Percentiles rank a stretch among this genome's conserved stretches.
Conservation (phyloP, 2,329 filamentous ascomycete genomes). For the Paecilomyces niveus region DNA sequence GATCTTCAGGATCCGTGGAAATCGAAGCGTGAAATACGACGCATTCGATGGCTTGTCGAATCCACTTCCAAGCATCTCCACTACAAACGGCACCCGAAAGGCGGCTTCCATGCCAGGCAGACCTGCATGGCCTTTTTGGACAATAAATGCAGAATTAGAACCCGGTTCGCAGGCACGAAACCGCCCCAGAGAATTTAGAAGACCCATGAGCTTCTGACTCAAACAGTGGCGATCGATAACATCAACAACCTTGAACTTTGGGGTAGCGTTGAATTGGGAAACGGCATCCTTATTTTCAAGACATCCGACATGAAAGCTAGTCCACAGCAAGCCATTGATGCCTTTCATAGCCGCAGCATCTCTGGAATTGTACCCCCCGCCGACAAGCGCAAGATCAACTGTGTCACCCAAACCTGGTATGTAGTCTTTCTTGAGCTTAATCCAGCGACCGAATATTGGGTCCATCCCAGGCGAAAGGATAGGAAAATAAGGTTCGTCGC, state of each 20-base stretch:
- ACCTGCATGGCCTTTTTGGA: slow-evolving; percentile 40
- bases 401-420: slow-evolving; percentile 70
- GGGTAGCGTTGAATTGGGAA: slow-evolving; percentile 41
- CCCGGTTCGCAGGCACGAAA: slow-evolving; percentile 34
- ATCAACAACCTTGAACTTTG: slow-evolving; percentile 61
- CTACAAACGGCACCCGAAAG: slow-evolving; percentile 66
- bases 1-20: slow-evolving; percentile 68
- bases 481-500: slow-evolving; percentile 68
- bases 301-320: slow-evolving; percentile 74
- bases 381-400: slow-evolving; percentile 74
- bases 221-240: slow-evolving; percentile 47
- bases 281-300: slow-evolving; percentile 60
- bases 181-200: slow-evolving; percentile 44
- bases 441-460: slow-evolving; percentile 43
- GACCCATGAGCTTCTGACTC: slow-evolving; percentile 44
- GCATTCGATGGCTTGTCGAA: slow-evolving; percentile 67
- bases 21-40: slow-evolving; percentile 66
- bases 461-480: slow-evolving; percentile 30
- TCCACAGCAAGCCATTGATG: slow-evolving; percentile 59
- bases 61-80: slow-evolving; percentile 72
- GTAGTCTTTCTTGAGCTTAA: slow-evolving; percentile 88
- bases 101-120: slow-evolving; percentile 35
- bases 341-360: slow-evolving; percentile 50
- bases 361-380: slow-evolving; percentile 61
- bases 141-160: slow-evolving; percentile 28